phyloP scores from a whole-genome alignment of 345 rosid species.

The Heritiera fomes region DNA sequence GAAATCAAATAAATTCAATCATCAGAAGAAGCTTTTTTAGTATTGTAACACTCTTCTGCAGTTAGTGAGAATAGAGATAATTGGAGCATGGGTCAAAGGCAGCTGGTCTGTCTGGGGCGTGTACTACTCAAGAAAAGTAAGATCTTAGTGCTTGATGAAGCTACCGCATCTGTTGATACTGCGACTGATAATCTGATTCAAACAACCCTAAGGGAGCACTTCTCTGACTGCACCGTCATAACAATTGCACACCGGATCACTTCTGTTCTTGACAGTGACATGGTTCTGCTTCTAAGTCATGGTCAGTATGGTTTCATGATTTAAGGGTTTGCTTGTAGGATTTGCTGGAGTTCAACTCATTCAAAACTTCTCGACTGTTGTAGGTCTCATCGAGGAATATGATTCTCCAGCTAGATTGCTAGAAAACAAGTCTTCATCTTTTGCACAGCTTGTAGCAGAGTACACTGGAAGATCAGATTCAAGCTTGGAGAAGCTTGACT shows the following conservation, averaged over 20 bases:
- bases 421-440: too few species aligned
- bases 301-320: slow-evolving; percentile 27
- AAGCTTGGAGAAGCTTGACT: too few species aligned
- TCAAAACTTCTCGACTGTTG: too few species aligned
- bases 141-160: slow-evolving; percentile 62
- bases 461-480: too few species aligned
- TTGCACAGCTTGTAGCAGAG: too few species aligned
- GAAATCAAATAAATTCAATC: not conserved
- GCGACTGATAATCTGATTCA: slow-evolving; percentile 64
- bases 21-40: slow-evolving; percentile 39
- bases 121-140: slow-evolving; percentile 54
- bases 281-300: slow-evolving; percentile 49
- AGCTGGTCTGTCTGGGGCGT: slow-evolving; percentile 56
- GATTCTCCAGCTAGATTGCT: too few species aligned
- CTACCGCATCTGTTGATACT: slow-evolving; percentile 60
- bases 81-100: slow-evolving; percentile 75
- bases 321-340: not conserved
- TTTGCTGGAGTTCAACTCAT: too few species aligned
- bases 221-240: slow-evolving; percentile 48
- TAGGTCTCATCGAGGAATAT: too few species aligned
- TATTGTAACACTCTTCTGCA: slow-evolving; percentile 9
- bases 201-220: slow-evolving; percentile 46
- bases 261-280: slow-evolving; percentile 52
- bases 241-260: slow-evolving; percentile 60
- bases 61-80: slow-evolving; percentile 59